Evolutionary conservation across 1,284 basidiomycete genomes (phyloP).

Genomic region (Anthracocystis setariae): DNA sequence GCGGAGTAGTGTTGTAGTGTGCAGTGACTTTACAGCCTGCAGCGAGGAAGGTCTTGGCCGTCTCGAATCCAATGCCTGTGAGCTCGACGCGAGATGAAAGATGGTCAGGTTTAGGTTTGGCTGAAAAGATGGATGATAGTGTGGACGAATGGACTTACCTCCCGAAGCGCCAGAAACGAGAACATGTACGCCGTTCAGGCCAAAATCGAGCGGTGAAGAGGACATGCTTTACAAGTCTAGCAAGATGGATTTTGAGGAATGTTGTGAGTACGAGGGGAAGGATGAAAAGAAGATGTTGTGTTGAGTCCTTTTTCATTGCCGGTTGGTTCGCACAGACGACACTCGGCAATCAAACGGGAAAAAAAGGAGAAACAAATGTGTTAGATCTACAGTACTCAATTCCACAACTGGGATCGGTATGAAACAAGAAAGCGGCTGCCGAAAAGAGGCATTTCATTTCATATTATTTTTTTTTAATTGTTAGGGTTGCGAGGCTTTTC

Average conservation of each 20-base stretch:
- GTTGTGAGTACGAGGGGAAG: background rate
- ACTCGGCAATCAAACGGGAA: background rate
- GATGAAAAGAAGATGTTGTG: background rate
- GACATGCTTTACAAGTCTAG: background rate
- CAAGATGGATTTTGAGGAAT: background rate
- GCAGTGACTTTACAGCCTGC: constrained; percentile 76
- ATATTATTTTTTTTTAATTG: too few relatives aligned
- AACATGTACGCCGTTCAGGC: constrained; percentile 32
- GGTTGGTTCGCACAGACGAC: background rate
- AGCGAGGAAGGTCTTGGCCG: constrained; percentile 34
- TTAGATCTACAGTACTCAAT: too few relatives aligned
- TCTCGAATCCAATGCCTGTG: constrained; percentile 48
- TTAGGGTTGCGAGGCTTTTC: too few relatives aligned
- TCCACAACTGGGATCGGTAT: too few relatives aligned
- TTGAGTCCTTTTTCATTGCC: background rate
- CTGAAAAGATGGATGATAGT: too few relatives aligned
- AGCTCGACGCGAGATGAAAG: too few relatives aligned
- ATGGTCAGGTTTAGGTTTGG: too few relatives aligned
- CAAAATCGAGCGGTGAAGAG: constrained; percentile 36
- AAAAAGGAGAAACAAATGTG: background rate
- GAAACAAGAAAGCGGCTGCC: background rate
- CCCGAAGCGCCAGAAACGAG: constrained; percentile 44
- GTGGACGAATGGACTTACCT: constrained; percentile 15
- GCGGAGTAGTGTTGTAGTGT: constrained; percentile 75
- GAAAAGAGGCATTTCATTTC: background rate